These are phyloP conservation scores for Coelastrella sp. DNA, from an alignment of 139 green algal genomes.

Conservation along the genomic window DNA sequence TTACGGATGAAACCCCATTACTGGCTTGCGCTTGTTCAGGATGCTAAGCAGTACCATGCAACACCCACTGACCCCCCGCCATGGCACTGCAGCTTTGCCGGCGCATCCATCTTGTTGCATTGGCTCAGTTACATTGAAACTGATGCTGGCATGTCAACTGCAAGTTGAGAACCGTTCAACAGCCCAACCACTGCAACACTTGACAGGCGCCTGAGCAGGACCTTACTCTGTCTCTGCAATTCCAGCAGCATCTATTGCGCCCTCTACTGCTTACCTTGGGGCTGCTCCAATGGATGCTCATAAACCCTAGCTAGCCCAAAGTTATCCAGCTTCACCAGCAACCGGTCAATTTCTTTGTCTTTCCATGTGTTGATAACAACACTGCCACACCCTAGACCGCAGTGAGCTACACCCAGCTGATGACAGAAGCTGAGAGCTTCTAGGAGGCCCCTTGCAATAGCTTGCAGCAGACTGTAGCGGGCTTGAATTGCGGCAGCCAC, in stretches of 20 bases:
- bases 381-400: conserved; percentile 60
- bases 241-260: neutral
- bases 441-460: conserved; percentile 54
- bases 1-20: no score
- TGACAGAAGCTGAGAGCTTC: conserved; percentile 68
- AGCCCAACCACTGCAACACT: no score
- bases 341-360: conserved; percentile 47
- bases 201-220: no score
- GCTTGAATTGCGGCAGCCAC: conserved; percentile 15
- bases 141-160: no score
- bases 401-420: conserved; percentile 66
- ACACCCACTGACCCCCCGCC: no score
- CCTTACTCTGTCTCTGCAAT: no score
- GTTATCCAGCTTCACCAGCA: conserved; percentile 77
- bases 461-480: conserved; percentile 37
- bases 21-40: no score
- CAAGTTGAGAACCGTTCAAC: no score
- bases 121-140: no score
- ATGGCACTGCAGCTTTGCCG: no score
- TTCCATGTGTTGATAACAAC: conserved; percentile 12
- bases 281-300: neutral
- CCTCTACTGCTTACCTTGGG: neutral
- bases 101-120: no score
- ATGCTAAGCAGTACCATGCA: no score
- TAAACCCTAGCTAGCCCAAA: conserved; percentile 44